Evolutionary conservation across 495 filamentous ascomycete species (phyloP).

Genomic region (Hypoxylon lienhwacheense): DNA sequence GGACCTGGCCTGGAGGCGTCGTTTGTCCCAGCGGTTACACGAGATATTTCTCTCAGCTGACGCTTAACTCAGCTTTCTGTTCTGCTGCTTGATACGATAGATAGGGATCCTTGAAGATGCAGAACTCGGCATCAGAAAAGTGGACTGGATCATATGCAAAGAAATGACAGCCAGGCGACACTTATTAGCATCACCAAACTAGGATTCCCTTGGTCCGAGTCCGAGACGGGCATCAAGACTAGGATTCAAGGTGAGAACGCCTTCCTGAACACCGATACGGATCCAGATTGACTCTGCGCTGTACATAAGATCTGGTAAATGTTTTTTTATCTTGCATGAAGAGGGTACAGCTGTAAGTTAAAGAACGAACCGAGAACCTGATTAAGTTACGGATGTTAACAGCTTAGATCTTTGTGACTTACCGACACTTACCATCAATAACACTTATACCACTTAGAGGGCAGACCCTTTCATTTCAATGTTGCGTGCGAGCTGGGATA

Average conservation of each 20-base stretch:
- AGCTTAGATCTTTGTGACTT: slow-evolving; percentile 1
- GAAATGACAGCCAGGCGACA: slow-evolving; percentile 5
- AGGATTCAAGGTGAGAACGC: slow-evolving; percentile 7
- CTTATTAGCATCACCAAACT: slow-evolving; percentile 15
- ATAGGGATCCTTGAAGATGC: slow-evolving; percentile 24
- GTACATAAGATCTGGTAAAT: too few species aligned
- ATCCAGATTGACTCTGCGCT: slow-evolving; percentile 10
- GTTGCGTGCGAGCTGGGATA: too few species aligned
- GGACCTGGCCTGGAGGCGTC: neutral
- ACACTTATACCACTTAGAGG: too few species aligned
- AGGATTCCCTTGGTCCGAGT: slow-evolving; percentile 32
- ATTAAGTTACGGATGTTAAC: slow-evolving; percentile 26
- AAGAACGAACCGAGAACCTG: slow-evolving; percentile 8
- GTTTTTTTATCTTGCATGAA: too few species aligned
- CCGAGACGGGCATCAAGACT: slow-evolving; percentile 33
- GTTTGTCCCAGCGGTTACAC: slow-evolving; percentile 3
- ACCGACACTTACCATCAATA: too few species aligned
- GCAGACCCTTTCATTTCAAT: too few species aligned
- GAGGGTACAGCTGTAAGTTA: slow-evolving; percentile 1
- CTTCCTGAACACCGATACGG: slow-evolving; percentile 18
- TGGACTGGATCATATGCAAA: slow-evolving; percentile 5
- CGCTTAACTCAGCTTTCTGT: slow-evolving; percentile 23
- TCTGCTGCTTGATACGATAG: slow-evolving; percentile 13
- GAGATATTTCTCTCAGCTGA: slow-evolving; percentile 20
- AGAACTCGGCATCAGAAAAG: slow-evolving; percentile 23